Evolutionary conservation across 1,284 basidiomycete genomes (phyloP), one percentile per base, ranked within the genome.

Genomic region (Mycena sp.): DNA sequence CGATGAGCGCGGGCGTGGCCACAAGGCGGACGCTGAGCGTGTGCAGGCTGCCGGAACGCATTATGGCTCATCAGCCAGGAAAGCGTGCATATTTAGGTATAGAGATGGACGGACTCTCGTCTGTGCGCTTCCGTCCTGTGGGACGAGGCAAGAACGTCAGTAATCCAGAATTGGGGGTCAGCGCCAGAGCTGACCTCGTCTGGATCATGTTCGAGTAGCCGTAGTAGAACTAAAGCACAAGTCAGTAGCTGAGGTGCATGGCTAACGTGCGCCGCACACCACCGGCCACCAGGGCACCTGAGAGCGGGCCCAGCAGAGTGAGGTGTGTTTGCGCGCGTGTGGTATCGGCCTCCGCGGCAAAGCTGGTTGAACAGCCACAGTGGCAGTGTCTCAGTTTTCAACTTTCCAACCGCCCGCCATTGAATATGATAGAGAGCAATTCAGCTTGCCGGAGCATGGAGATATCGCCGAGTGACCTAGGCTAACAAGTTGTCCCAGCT

Each of bases 121-220:
- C 76, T 76, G 65, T 83, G 82, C 56, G 81, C 80, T 54, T 81
- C 77, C 23, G 86, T 87, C 68, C 87, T 87, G 61, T 30, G 52
- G 6, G 35, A 30, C 25, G 29, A 49, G 35, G 35, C 28, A 50
- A 21, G 45, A 28, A 48, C 40, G 58, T 50, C 17, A 63, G 30
- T 17, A 35, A 44, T n/a, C 21, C 17, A 43, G 23, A 41, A 46
- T 21, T 23, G 40, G 3, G 41, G 32, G 44, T 43, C 26, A 45
- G 35, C 12, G 21, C 44, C 12, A 25, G 50, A 3, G 67, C 78
- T 46, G 61, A 85, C 86, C 80, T 80, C 43, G 81, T 80, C 50
- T 83, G 80, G 37, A 88, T 86, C 68, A 87, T 70, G 69, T 80
- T 85, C 5, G 86, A 87, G 69, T 88, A 87, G 21, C 86, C 86